Base-by-base conservation (phyloP, 495 filamentous ascomycete species). In the Penicillium dipodomyicola region DNA sequence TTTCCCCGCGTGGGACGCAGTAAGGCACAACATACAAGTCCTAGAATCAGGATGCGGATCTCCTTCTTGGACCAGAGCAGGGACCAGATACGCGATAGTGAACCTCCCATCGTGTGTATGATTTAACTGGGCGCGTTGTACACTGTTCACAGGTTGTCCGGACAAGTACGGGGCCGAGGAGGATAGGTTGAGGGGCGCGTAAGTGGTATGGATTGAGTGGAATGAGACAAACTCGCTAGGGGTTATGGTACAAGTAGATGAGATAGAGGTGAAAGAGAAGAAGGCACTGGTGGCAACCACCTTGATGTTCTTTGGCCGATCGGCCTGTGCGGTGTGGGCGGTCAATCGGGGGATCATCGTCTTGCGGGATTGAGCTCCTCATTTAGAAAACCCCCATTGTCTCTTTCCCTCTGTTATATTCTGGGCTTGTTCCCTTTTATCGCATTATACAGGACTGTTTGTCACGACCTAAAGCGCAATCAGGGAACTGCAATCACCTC, bases 51-150 rank as follows among this genome's bases (percentile, higher is more conserved):
- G 69, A 98, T 98, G 58, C 94, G 80, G 56, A 97, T 96, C 72
- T 98, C 94, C 75, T 97, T 98, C 81, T 97, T 97, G 25, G 87
- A 76, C 87, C 87, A 96, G 25, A 96, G 55, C 25, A 95, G 74
- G 69, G 84, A 87, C 70, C 92, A 81, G 40, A 85, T 65, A 74
- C 87, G 87, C 60, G 90, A 93, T 59, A 94, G 75, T 64, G 83
- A 85, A 53, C 80, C 86, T 67, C 92, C 92, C 92, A 97, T 97
- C 58, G 17, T 67, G 62, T 67, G 44, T 64, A 12, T 19, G 45
- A 48, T 48, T 48, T 47, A 17, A 45, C n/a, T 47, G 25, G 23
- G 57, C 41, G 44, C 41, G 48, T 25, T 39, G n/a, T 7, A 2
- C 35, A 17, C 35, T 9, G 39, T 45, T 54, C 14, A 44, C 54